Percentiles rank a stretch among this genome's conserved stretches.
Conservation (phyloP, 805 yeast genomes). For the Spencermartinsiella europaea region DNA sequence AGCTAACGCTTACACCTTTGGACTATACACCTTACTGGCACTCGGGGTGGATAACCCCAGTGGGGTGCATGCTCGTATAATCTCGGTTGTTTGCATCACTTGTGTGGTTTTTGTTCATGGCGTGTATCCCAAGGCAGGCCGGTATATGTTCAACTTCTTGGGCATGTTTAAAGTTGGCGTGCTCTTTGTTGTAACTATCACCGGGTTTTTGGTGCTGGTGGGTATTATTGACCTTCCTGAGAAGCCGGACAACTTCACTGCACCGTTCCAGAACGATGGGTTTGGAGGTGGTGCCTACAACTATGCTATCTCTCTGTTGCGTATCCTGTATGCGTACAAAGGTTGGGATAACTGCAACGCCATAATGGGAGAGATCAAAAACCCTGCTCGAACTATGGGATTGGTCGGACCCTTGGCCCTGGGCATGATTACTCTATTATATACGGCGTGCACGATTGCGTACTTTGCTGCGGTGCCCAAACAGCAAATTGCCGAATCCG, state of each 20-base stretch:
- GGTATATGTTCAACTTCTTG: conserved; percentile 46
- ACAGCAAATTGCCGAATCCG: conserved; percentile 41
- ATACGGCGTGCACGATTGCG: conserved; percentile 52
- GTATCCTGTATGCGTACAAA: conserved; percentile 58
- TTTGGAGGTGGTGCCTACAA: conserved; percentile 44
- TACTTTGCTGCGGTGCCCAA: conserved; percentile 50
- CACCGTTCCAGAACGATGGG: conserved; percentile 37
- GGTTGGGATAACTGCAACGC: conserved; percentile 71
- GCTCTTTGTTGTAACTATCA: conserved; percentile 42
- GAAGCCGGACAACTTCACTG: conserved; percentile 33
- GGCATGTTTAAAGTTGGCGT: conserved; percentile 52
- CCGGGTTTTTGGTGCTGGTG: conserved; percentile 41
- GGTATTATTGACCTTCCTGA: conserved; percentile 31
- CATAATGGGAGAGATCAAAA: conserved; percentile 52
- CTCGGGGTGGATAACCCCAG: conserved; percentile 35
- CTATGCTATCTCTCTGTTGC: conserved; percentile 50
- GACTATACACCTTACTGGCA: conserved; percentile 48
- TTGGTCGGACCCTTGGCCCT: conserved; percentile 60
- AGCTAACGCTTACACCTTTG: conserved; percentile 62
- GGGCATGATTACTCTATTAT: conserved; percentile 45
- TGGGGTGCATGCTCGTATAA: conserved; percentile 38
- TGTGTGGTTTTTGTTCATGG: conserved; percentile 46
- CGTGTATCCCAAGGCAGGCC: conserved; percentile 45
- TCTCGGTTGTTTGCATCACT: conserved; percentile 47
- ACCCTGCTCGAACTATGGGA: conserved; percentile 53